Evolutionary conservation across 2,329 filamentous ascomycete species (phyloP).

Genomic region (Arthrobotrys musiformis): DNA sequence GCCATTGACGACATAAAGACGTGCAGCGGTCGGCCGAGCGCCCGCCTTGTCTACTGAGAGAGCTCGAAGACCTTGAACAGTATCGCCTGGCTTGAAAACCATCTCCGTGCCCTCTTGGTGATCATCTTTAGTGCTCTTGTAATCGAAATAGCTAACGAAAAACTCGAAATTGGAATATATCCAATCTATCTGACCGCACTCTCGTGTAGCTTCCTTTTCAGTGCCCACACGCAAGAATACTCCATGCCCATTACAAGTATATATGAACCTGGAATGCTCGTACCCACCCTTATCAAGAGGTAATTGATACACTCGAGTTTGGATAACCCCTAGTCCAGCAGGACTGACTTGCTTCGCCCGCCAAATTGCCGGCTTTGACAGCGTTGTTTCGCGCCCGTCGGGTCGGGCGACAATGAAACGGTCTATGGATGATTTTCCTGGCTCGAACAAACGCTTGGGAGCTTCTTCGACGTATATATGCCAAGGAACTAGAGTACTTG

Average conservation of each 20-base stretch:
- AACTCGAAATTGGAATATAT: constrained; percentile 27
- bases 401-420: constrained; percentile 10
- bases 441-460: not conserved
- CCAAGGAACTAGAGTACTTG: constrained; percentile 21
- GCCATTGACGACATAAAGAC: not conserved
- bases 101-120: constrained; percentile 20
- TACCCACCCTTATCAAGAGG: constrained; percentile 2
- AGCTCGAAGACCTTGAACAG: not conserved
- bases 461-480: constrained; percentile 13
- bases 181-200: constrained; percentile 5
- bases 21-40: not conserved
- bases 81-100: constrained; percentile 5
- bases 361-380: not conserved
- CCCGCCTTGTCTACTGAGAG: not conserved
- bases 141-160: constrained; percentile 8
- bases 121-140: not conserved
- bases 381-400: not conserved
- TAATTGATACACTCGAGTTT: constrained; percentile 10
- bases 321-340: not conserved
- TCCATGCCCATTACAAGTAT: not conserved
- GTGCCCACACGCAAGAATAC: constrained; percentile 16
- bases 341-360: constrained; percentile 1
- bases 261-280: constrained; percentile 8
- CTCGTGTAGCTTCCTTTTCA: constrained; percentile 1
- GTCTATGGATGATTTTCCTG: not conserved